Percentiles rank a stretch among this genome's conserved stretches.
These are phyloP conservation scores for Pezizomycotina sp. DNA, from an alignment of 2,329 filamentous ascomycete species.

Conservation along the genomic window DNA sequence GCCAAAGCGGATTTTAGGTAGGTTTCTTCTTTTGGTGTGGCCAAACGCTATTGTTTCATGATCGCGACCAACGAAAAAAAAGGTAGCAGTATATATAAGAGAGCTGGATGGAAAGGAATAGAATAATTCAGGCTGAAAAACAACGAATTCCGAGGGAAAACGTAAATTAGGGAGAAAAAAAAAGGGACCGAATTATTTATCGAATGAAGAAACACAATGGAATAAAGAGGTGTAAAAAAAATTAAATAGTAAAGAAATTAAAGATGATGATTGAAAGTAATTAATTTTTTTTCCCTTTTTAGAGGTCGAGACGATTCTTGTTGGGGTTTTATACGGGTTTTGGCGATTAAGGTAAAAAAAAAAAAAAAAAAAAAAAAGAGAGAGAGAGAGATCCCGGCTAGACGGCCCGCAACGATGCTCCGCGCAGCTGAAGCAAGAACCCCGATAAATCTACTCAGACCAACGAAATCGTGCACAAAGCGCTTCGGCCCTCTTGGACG, in stretches of 20 bases:
- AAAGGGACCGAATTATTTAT: neutral
- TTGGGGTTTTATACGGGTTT: slow-evolving; percentile 14
- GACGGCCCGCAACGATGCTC: neutral
- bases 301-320: neutral
- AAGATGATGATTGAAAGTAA: too few relatives aligned
- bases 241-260: too few relatives aligned
- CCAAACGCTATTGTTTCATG: too few relatives aligned
- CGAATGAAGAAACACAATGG: neutral
- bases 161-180: slow-evolving; percentile 1
- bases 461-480: neutral
- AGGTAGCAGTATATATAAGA: too few relatives aligned
- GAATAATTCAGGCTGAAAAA: neutral
- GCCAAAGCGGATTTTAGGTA: too few relatives aligned
- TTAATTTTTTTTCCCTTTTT: neutral
- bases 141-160: neutral
- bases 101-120: too few relatives aligned
- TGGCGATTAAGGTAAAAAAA: slow-evolving; percentile 4
- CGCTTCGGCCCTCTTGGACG: neutral
- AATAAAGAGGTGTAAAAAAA: too few relatives aligned
- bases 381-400: neutral
- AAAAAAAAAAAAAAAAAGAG: neutral
- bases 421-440: neutral
- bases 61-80: too few relatives aligned
- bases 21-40: too few relatives aligned
- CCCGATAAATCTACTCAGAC: neutral